Conservation (phyloP, 306 rosid species). For the Vigna radiata region DNA sequence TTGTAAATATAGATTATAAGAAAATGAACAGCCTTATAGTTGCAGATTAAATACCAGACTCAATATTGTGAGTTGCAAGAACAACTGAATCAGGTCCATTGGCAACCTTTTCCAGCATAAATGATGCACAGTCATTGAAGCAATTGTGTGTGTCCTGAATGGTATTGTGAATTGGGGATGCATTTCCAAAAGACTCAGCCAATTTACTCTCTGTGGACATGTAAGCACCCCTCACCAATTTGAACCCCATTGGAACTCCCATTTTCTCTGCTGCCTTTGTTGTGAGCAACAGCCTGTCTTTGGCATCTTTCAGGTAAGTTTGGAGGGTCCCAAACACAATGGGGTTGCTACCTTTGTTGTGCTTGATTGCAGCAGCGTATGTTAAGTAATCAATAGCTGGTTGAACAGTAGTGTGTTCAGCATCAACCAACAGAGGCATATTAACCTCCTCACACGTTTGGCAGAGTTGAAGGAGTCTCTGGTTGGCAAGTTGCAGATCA, state of each 20-base stretch:
- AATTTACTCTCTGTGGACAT: conserved; percentile 73
- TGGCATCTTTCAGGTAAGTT: conserved; percentile 84
- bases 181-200: conserved; percentile 66
- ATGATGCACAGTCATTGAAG: conserved; percentile 71
- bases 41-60: conserved; percentile 63
- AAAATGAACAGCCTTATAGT: neutral
- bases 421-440: conserved; percentile 72
- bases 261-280: conserved; percentile 60
- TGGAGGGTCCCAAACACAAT: conserved; percentile 82
- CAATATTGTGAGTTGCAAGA: conserved; percentile 90
- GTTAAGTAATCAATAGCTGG: conserved; percentile 95
- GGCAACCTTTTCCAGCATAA: conserved; percentile 67
- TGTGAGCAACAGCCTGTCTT: conserved; percentile 62
- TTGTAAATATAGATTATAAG: neutral
- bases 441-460: conserved; percentile 59
- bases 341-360: conserved; percentile 61
- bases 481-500: conserved; percentile 62
- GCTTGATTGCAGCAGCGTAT: conserved; percentile 66
- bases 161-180: conserved; percentile 73
- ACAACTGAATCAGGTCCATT: conserved; percentile 63
- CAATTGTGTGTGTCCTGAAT: conserved; percentile 78
- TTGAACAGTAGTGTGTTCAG: conserved; percentile 82
- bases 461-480: conserved; percentile 67
- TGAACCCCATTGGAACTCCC: conserved; percentile 77
- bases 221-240: conserved; percentile 92